Percentiles rank a stretch among this genome's conserved stretches.
phyloP scores from a whole-genome alignment of 2,329 filamentous ascomycete genomes.

The Calonectria pteridis region DNA sequence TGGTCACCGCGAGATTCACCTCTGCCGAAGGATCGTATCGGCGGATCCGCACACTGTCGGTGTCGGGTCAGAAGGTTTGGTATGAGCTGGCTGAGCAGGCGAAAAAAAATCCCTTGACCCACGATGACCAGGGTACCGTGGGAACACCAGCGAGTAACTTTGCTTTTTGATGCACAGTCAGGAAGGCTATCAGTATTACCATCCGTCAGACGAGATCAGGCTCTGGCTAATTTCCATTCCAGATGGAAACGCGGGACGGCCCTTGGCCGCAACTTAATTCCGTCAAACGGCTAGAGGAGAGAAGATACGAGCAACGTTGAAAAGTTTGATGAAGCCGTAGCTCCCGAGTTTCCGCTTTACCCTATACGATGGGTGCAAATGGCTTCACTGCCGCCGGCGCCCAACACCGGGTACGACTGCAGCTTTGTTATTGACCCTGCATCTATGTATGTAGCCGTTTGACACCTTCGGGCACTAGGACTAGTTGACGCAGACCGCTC shows the following conservation, averaged over 20 bases:
- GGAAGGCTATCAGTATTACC: conserved; percentile 1
- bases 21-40: conserved; percentile 25
- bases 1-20: conserved; percentile 12
- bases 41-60: conserved; percentile 29
- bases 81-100: conserved; percentile 14
- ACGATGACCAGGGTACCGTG: conserved; percentile 29
- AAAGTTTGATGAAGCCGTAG: conserved; percentile 18
- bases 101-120: conserved; percentile 29
- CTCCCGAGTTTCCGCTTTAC: background rate
- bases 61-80: conserved; percentile 18
- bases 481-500: conserved; percentile 44
- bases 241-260: conserved; percentile 32
- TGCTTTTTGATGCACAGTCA: conserved; percentile 33
- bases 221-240: conserved; percentile 23
- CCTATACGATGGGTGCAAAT: background rate
- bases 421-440: background rate
- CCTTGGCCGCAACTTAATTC: conserved; percentile 30
- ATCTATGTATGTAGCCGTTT: conserved; percentile 1
- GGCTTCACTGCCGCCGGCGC: background rate
- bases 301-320: conserved; percentile 36
- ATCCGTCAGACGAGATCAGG: conserved; percentile 30
- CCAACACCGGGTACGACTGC: background rate
- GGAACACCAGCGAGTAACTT: conserved; percentile 29
- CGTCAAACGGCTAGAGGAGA: conserved; percentile 18
- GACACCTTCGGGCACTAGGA: conserved; percentile 29